Conservation (phyloP, 1,284 basidiomycete genomes). For the Melampsora occidentalis region DNA sequence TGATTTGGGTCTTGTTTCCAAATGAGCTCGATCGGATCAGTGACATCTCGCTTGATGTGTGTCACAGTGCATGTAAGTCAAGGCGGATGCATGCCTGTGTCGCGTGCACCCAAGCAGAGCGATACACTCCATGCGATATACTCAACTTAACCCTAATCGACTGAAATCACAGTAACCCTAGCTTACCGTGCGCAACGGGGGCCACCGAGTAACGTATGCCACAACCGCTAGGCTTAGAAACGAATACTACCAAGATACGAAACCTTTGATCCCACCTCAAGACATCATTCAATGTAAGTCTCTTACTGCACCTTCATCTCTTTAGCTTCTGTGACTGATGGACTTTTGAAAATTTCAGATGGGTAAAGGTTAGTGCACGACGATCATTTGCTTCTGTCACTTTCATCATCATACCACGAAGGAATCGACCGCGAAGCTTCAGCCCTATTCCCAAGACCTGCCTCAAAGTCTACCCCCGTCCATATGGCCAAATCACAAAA, state of each 20-base stretch:
- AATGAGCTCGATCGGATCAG: too few relatives aligned
- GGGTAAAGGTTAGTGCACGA: background rate
- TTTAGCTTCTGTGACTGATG: background rate
- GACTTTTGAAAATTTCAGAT: background rate
- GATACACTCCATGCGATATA: background rate
- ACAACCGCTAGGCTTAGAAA: background rate
- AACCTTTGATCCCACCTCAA: background rate
- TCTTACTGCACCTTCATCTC: background rate
- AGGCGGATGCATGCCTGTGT: too few relatives aligned
- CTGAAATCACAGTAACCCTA: background rate
- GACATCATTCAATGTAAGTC: background rate
- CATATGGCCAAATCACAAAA: background rate
- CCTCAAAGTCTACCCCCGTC: background rate
- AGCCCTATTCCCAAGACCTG: too few relatives aligned
- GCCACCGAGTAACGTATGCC: background rate
- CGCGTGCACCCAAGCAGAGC: too few relatives aligned
- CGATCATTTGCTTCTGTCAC: background rate
- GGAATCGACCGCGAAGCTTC: too few relatives aligned
- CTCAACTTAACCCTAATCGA: constrained; percentile 3
- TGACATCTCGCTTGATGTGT: too few relatives aligned
- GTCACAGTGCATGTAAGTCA: too few relatives aligned
- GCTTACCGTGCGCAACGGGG: background rate
- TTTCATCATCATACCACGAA: background rate
- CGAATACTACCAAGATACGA: background rate
- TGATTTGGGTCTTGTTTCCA: too few relatives aligned